Conservation (phyloP, 2,329 filamentous ascomycete genomes). For the Claviceps cyperi region DNA sequence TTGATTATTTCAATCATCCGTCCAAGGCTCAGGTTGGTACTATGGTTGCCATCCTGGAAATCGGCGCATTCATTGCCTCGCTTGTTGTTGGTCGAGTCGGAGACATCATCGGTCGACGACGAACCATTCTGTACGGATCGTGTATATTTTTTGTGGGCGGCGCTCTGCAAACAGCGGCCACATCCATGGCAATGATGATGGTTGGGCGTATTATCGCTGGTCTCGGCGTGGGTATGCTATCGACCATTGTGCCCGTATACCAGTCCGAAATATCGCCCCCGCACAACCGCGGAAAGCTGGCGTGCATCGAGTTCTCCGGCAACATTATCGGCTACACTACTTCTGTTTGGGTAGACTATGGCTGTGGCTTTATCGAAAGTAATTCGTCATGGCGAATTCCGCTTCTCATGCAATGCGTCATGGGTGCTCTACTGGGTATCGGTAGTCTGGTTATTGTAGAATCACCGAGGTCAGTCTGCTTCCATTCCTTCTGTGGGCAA, state of each 20-base stretch:
- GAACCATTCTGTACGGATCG: constrained; percentile 86
- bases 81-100: constrained; percentile 75
- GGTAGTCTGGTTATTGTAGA: constrained; percentile 92
- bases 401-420: constrained; percentile 81
- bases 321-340: constrained; percentile 94
- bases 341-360: constrained; percentile 98
- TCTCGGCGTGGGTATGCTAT: constrained; percentile 74
- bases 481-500: not conserved
- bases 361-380: constrained; percentile 77
- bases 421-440: constrained; percentile 72
- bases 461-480: constrained; percentile 59
- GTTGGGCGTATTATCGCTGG: constrained; percentile 71
- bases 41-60: constrained; percentile 92
- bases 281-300: constrained; percentile 87
- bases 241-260: constrained; percentile 85
- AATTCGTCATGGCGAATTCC: constrained; percentile 85
- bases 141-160: constrained; percentile 77
- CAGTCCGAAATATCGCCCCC: constrained; percentile 93
- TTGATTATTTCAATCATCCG: constrained; percentile 83
- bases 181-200: constrained; percentile 81
- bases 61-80: constrained; percentile 85
- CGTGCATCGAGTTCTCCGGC: constrained; percentile 94
- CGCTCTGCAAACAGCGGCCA: constrained; percentile 68
- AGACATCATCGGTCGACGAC: constrained; percentile 78
- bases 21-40: constrained; percentile 79